Evolutionary conservation across 805 yeast genomes (phyloP), one percentile per base, ranked within the genome.

Genomic region (Candida broadrunensis): DNA sequence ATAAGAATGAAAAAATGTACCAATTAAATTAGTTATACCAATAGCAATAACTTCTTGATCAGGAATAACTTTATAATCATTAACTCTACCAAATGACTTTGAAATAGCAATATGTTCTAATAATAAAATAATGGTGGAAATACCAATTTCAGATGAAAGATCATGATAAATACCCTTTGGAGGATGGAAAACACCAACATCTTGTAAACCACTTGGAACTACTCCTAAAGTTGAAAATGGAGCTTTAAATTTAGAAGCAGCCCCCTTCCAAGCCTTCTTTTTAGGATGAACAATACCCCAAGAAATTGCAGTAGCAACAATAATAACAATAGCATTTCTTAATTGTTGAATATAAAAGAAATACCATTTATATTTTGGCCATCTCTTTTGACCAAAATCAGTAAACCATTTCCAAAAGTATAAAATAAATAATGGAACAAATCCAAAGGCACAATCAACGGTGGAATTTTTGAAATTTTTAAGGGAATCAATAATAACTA

Each of bases 1-100:
- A 61, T 90, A 90, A 6, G 97, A 96, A 55, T 80, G 76, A 77
- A 90, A 90, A 58, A 89, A 88, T 16, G 96, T 88, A 51, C 97
- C 97, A 51, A 90, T 73, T 60, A 90, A 73, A 65, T 90, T 90
- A 39, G 93, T 84, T 35, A 85, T 86, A 55, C 97, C 97, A 63
- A 90, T 90, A 32, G 97, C 97, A 56, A 90, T 77, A 41, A 90
- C 76, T 63, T 90, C 97, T 72, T 90, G 97, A 65, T 90, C 91
- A 36, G 97, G 96, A 44, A 83, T 78, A 53, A 90, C 83, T 54
- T 87, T 88, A 66, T 90, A 90, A 60, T 88, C 96, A 58, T 90
- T 89, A 50, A 89, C 70, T 65, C 97, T 78, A 41, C 97, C 97
- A 57, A 90, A 90, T 1, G 97, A 88, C 63, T 89, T 90, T 38